A percentile compares a stretch with the other conserved stretches of the same genome.
Evolutionary conservation across 2,329 filamentous ascomycete species (phyloP).

Genomic region (Gyromitra esculenta): DNA sequence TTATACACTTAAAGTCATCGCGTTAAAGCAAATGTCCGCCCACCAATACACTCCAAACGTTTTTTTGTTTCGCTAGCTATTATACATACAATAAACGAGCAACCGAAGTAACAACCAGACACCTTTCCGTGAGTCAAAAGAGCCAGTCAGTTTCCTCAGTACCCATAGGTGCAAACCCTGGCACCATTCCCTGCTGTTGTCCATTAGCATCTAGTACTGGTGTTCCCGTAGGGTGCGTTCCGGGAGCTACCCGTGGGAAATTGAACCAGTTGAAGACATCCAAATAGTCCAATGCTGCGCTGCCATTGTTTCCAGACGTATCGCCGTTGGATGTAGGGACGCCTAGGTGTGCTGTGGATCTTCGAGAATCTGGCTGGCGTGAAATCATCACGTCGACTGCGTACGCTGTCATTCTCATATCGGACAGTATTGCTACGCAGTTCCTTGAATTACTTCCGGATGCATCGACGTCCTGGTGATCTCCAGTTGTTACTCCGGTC

Average conservation of each 20-base stretch:
- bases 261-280: conserved; percentile 97
- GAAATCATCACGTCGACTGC: conserved; percentile 91
- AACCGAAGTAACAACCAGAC: background rate
- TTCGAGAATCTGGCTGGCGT: conserved; percentile 71
- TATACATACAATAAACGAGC: conserved; percentile 20
- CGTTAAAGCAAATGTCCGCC: conserved; percentile 15
- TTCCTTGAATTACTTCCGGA: conserved; percentile 69
- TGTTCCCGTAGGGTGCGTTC: conserved; percentile 36
- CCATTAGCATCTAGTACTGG: conserved; percentile 39
- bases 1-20: conserved; percentile 23
- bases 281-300: conserved; percentile 85
- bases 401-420: conserved; percentile 90
- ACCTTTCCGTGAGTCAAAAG: conserved; percentile 23
- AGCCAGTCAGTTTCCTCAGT: conserved; percentile 50
- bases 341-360: conserved; percentile 57
- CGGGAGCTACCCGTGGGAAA: conserved; percentile 72
- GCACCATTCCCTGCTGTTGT: conserved; percentile 40
- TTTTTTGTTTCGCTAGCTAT: conserved; percentile 20
- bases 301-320: conserved; percentile 71
- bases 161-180: conserved; percentile 45
- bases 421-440: conserved; percentile 84
- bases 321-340: conserved; percentile 63
- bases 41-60: background rate
- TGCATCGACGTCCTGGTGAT: conserved; percentile 72
- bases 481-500: conserved; percentile 68